Conservation (phyloP, 1,284 basidiomycete genomes). For the Irpex lacteus region DNA sequence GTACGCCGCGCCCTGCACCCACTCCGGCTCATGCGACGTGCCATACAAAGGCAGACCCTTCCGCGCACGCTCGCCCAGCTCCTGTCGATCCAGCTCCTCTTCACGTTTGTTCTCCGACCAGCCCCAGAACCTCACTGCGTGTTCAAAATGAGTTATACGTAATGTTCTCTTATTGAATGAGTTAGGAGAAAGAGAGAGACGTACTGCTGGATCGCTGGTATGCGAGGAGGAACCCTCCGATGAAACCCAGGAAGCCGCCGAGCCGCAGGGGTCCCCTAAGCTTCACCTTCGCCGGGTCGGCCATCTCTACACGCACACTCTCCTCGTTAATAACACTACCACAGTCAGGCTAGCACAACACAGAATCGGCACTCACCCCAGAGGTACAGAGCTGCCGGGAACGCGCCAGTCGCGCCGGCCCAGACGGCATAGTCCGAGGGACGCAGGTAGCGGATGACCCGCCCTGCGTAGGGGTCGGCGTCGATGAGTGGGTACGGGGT, state of each 20-base stretch:
- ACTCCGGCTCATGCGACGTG: slow-evolving; percentile 76
- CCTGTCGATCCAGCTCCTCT: slow-evolving; percentile 70
- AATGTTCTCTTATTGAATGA: neutral
- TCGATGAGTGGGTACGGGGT: slow-evolving; percentile 87
- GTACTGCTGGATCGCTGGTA: slow-evolving; percentile 88
- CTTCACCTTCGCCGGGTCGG: slow-evolving; percentile 39
- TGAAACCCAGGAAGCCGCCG: slow-evolving; percentile 63
- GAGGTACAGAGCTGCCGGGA: slow-evolving; percentile 72
- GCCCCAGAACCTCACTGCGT: slow-evolving; percentile 92
- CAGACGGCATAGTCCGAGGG: slow-evolving; percentile 85
- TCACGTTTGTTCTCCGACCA: slow-evolving; percentile 92
- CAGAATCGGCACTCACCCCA: slow-evolving; percentile 61
- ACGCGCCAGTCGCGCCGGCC: slow-evolving; percentile 79
- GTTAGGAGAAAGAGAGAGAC: slow-evolving; percentile 28
- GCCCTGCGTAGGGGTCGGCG: slow-evolving; percentile 85
- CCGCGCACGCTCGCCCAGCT: slow-evolving; percentile 68
- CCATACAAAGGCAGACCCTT: slow-evolving; percentile 86
- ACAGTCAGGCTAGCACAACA: too few species aligned
- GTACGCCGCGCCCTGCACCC: slow-evolving; percentile 88
- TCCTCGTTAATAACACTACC: neutral
- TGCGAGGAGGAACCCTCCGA: slow-evolving; percentile 90
- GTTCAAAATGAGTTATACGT: neutral
- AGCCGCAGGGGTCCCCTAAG: slow-evolving; percentile 41
- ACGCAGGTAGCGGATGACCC: slow-evolving; percentile 90
- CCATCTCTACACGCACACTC: slow-evolving; percentile 37